Percentiles rank a stretch among this genome's conserved stretches.
phyloP scores from a whole-genome alignment of 2,329 filamentous ascomycete species.

The Hymenotorrendiella dingleyae region DNA sequence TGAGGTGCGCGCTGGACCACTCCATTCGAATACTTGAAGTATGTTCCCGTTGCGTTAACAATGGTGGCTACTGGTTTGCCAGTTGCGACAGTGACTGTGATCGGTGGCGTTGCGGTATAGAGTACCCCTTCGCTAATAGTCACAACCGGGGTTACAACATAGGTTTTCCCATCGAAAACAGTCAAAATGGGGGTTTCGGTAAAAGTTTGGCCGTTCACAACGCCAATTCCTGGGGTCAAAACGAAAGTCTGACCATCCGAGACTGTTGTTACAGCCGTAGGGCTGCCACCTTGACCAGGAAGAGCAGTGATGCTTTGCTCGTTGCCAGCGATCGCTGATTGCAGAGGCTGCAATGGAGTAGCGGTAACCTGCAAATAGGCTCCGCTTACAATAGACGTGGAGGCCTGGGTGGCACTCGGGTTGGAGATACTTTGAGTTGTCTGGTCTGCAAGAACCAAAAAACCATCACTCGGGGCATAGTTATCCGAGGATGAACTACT shows the following conservation, averaged over 20 bases:
- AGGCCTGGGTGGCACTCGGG: neutral
- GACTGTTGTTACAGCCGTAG: slow-evolving; percentile 1
- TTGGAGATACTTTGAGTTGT: neutral
- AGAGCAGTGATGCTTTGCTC: slow-evolving; percentile 4
- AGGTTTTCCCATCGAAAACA: slow-evolving; percentile 5
- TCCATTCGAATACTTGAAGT: slow-evolving; percentile 10
- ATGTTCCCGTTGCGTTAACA: slow-evolving; percentile 16
- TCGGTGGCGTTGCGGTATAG: slow-evolving; percentile 2
- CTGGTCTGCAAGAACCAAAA: neutral
- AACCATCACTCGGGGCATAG: neutral
- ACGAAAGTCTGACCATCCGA: slow-evolving; percentile 5
- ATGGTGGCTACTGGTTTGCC: slow-evolving; percentile 13
- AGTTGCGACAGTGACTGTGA: too few species aligned
- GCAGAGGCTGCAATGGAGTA: too few species aligned
- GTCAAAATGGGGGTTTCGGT: slow-evolving; percentile 7
- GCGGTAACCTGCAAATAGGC: too few species aligned
- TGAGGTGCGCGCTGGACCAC: slow-evolving; percentile 5
- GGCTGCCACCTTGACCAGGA: neutral
- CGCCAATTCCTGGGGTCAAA: slow-evolving; percentile 4
- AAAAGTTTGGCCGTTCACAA: slow-evolving; percentile 7
- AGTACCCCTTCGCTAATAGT: slow-evolving; percentile 9
- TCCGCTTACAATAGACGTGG: neutral
- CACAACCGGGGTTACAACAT: slow-evolving; percentile 7
- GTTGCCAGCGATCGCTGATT: neutral
- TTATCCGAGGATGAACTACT: neutral